phyloP scores from a whole-genome alignment of 179 eudicot species.

The Amaranthus tricolor region DNA sequence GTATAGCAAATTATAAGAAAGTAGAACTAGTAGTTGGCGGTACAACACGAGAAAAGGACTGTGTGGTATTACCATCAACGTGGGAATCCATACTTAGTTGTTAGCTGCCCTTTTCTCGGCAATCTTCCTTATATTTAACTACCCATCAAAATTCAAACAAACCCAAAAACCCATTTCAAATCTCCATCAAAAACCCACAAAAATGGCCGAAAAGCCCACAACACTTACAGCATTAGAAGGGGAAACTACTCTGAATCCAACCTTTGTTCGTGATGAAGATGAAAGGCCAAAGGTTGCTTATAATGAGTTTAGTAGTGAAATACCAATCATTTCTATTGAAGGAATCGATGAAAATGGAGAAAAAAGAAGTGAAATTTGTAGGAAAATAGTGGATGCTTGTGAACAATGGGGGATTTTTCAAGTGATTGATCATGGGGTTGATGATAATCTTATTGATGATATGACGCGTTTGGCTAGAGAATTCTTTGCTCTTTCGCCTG shows the following conservation, averaged over 20 bases:
- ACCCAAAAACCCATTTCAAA: too few species aligned
- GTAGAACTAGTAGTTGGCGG: neutral
- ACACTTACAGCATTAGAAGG: constrained; percentile 36
- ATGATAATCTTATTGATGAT: constrained; percentile 38
- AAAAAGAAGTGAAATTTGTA: constrained; percentile 50
- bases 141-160: neutral
- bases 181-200: neutral
- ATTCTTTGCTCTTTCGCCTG: constrained; percentile 63
- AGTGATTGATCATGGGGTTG: constrained; percentile 79
- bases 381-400: constrained; percentile 72
- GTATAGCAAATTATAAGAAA: neutral
- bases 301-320: constrained; percentile 52
- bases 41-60: constrained; percentile 7
- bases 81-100: neutral
- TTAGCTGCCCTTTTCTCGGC: neutral
- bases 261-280: constrained; percentile 65
- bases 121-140: neutral
- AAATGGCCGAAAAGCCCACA: constrained; percentile 25
- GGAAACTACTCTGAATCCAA: constrained; percentile 27
- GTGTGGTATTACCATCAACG: neutral
- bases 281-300: constrained; percentile 76
- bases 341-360: constrained; percentile 48
- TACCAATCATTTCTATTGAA: constrained; percentile 63
- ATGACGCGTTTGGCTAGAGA: constrained; percentile 65
- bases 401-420: constrained; percentile 93